Evolutionary conservation across 345 rosid species (phyloP), one percentile per base, ranked within the genome.

Genomic region (Bruguiera parviflora): DNA sequence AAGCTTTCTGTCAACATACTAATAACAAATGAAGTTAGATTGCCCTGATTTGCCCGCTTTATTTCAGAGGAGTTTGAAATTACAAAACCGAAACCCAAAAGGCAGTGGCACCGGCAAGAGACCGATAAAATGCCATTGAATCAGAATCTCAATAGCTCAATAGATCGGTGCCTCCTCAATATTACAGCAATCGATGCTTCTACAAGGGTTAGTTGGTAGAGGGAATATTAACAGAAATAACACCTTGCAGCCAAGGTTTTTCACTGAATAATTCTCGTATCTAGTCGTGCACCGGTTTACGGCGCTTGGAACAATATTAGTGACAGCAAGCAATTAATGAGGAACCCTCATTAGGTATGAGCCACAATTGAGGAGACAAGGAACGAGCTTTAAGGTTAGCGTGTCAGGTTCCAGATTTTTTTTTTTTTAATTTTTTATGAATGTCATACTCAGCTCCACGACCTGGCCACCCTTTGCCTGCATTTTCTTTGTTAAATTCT

Each of bases 381-480:
- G 83, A 82, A 71, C 85, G 81, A 71, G 78, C 77, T 75, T 46
- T 24, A 63, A 53, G 86, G 77, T 74, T 79, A 65, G 70, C 75
- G 55, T 78, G 89, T 81, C 83, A 56, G 81, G 53, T 46, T 57
- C 52, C 66, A 39, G 19, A 31, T 52, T 43, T 37, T 57, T 55
- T 47, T 71, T 58, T 60, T 32, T 33, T n/a, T n/a, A n/a, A n/a
- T 37, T 61, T 53, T 71, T 59, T 60, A 22, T 73, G 58, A 68
- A 68, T 63, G 19, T 61, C 55, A 74, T 53, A 61, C 71, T 79
- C 81, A 78, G 61, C 80, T 72, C 80, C 85, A 87, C 86, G 92
- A 82, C 76, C 69, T 71, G 62, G 85, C 82, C 83, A 78, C 73
- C 83, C 84, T 69, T 20, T 5, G 7, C 55, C 73, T 64, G 21